Conservation (phyloP, 768 basidiomycete genomes). For the Naganishia randhawae region DNA sequence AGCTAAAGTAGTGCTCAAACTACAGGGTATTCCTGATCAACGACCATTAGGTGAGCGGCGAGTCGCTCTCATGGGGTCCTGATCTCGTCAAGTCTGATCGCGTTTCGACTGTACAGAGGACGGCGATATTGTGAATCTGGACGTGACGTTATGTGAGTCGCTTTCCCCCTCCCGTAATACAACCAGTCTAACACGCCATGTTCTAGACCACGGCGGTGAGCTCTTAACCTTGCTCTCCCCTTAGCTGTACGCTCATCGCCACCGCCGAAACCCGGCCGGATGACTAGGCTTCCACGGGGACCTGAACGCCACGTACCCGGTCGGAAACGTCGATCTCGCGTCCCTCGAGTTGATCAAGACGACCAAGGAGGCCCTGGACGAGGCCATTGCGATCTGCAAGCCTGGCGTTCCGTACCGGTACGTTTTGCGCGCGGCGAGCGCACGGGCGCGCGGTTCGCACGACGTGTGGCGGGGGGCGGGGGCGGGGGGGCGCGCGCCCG, state of each 20-base stretch:
- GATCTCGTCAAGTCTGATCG: background rate
- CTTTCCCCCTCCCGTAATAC: background rate
- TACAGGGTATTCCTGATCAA: slow-evolving; percentile 77
- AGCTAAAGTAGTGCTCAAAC: background rate
- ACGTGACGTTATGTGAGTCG: slow-evolving; percentile 48
- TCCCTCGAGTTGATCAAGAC: slow-evolving; percentile 75
- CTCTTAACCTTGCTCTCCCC: background rate
- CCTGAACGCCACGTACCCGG: slow-evolving; percentile 84
- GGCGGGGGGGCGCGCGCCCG: too few relatives aligned
- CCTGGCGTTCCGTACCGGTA: slow-evolving; percentile 83
- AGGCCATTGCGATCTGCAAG: slow-evolving; percentile 85
- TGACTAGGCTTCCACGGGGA: slow-evolving; percentile 91
- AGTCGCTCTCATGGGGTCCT: background rate
- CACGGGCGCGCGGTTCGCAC: slow-evolving; percentile 2
- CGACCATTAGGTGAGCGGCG: slow-evolving; percentile 34
- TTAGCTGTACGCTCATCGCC: background rate
- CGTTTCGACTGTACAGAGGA: slow-evolving; percentile 61
- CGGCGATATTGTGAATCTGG: slow-evolving; percentile 95
- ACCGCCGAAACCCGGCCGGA: slow-evolving; percentile 13
- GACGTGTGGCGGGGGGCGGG: background rate
- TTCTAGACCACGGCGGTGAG: slow-evolving; percentile 41
- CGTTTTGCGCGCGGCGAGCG: slow-evolving; percentile 40
- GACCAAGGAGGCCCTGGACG: slow-evolving; percentile 77
- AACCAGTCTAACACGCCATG: background rate
- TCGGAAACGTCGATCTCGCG: slow-evolving; percentile 61